Evolutionary conservation across 768 basidiomycete species (phyloP).

Genomic region (Termitomyces heimii): DNA sequence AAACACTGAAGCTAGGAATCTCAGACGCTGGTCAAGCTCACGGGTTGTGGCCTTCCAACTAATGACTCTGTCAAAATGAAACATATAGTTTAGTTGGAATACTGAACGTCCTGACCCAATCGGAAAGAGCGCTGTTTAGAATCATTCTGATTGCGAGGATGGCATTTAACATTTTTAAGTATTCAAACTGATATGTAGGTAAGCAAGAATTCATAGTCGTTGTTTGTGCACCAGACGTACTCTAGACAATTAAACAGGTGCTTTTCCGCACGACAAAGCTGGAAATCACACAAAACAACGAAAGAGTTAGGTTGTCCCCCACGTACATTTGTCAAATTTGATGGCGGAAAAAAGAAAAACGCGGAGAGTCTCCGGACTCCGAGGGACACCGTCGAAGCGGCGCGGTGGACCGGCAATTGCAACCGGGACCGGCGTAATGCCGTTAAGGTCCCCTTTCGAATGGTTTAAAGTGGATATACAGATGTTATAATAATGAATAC

Average conservation of each 20-base stretch:
- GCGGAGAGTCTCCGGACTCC: background rate
- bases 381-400: background rate
- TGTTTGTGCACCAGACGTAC: background rate
- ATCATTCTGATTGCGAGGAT: constrained; percentile 7
- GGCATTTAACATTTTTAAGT: background rate
- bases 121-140: background rate
- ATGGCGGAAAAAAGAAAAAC: background rate
- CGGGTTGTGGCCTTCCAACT: too few relatives aligned
- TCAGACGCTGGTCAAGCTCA: background rate
- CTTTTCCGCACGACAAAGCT: background rate
- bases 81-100: too few relatives aligned
- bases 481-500: background rate
- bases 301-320: background rate
- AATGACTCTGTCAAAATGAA: background rate
- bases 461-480: background rate
- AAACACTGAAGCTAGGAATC: background rate
- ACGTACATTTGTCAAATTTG: background rate
- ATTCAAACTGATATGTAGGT: background rate
- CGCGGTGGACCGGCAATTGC: background rate
- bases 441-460: background rate
- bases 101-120: background rate
- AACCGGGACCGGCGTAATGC: background rate
- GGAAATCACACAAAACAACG: background rate
- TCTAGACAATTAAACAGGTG: background rate
- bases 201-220: background rate